Evolutionary conservation across 345 rosid species (phyloP), one percentile per base, ranked within the genome.

Genomic region (Euphorbia peplus): DNA sequence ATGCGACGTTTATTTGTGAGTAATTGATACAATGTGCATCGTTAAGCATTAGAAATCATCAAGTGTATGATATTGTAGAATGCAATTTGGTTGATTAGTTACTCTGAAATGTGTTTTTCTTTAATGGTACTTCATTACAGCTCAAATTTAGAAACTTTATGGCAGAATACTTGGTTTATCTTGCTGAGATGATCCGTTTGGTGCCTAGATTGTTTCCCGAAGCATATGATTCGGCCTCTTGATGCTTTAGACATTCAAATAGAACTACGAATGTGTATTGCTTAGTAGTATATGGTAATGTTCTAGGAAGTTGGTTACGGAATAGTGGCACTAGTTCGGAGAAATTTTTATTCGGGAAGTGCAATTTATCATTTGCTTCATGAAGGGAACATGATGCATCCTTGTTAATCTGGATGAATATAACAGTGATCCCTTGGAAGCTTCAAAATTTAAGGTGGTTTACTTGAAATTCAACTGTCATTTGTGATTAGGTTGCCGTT

Each of bases 1-100:
- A 13, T 66, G 74, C 41, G 30, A 42, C 24, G 71, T 69, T 68
- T 26, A 60, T 28, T 15, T 56, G 44, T 64, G 35, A 62, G 46
- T 39, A 64, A 15, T 44, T 26, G 41, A 30, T 63, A 5, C 7
- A 24, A 46, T 28, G 3, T 26, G 55, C 37, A 16, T 47, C n/a
- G 11, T 46, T 26, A 63, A 37, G 12, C 35, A 16, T 18, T 50
- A 18, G 39, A 57, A 28, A 28, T 29, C 35, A 57, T 1, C 24
- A 63, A 50, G 32, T 22, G 42, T 46, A 24, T 14, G 41, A 57
- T 25, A 57, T 16, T 12, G 8, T 32, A 32, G 63, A 58, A 30
- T 30, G 3, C 22, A 30, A 58, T 30, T 56, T 19, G 32, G 16
- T 58, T 18, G 22, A 10, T 39, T 5, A 30, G 8, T 30, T 30